Base-by-base conservation (phyloP, 2,329 filamentous ascomycete species). In the Claviceps maximensis region DNA sequence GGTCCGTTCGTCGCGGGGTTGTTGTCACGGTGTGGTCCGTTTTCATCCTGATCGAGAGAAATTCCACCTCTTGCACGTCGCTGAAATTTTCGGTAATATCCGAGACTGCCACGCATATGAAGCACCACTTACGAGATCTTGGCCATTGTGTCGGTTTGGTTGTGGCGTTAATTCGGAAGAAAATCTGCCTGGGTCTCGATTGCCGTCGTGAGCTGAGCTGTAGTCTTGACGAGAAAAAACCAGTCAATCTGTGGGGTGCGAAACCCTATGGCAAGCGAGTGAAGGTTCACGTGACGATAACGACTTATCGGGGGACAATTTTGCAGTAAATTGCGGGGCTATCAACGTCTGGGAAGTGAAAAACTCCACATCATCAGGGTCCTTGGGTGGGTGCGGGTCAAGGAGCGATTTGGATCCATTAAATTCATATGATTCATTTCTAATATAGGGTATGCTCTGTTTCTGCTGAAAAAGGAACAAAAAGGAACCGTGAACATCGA, bases 91-190 rank as follows among this genome's bases (percentile, higher is more conserved):
- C 21, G 23, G 25, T n/a, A 38, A 57, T 40, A 56, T 52, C 49
- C 52, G 47, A 46, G 52, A 51, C 53, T 55, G 52, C 55, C 56
- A 57, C 55, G 59, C 55, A 61, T 31, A 55, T 56, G 49, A 41
- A 55, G 31, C 55, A 42, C 51, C 27, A 80, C 78, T 74, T 75
- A 82, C 78, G 77, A 80, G 62, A 76, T 66, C 73, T 82, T 82
- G 71, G 78, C 78, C 78, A 82, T 82, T 78, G 71, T 74, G 69
- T 73, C 69, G 70, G 72, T 69, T 69, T 70, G 64, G 67, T 63
- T 66, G 63, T 65, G 68, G 64, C 67, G 68, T 70, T 69, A 65
- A 61, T 67, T 68, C 66, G 65, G 67, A 58, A 62, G 58, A 60
- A 65, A 56, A 63, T 61, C 61, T 67, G 62, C 66, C 66, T 63